These are phyloP conservation scores for Penicillium egyptiacum DNA, from an alignment of 495 filamentous ascomycete species.

Conservation along the genomic window DNA sequence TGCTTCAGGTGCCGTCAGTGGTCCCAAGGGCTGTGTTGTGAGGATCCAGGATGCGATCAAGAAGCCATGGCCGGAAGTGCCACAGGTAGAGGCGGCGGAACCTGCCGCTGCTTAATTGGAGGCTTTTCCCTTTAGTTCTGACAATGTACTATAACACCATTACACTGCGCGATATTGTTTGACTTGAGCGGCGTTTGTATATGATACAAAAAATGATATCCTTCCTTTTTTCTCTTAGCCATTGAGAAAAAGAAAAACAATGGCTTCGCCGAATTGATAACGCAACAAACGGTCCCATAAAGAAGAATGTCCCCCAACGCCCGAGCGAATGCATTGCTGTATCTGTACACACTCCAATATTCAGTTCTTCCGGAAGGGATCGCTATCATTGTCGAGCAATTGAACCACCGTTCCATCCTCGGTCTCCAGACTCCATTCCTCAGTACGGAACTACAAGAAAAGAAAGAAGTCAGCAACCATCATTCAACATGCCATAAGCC, in stretches of 20 bases:
- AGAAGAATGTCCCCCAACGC: conserved; percentile 27
- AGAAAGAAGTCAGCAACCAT: conserved; percentile 2
- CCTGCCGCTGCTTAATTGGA: conserved; percentile 32
- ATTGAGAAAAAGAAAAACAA: background rate
- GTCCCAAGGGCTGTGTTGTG: conserved; percentile 80
- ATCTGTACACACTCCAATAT: conserved; percentile 25
- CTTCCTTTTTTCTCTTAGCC: conserved; percentile 21
- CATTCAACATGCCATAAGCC: background rate
- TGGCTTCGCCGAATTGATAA: conserved; percentile 1
- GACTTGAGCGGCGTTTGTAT: conserved; percentile 48
- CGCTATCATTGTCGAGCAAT: conserved; percentile 59
- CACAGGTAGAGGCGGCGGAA: conserved; percentile 45
- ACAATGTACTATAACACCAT: conserved; percentile 47
- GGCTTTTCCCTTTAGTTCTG: conserved; percentile 13
- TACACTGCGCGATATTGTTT: conserved; percentile 39
- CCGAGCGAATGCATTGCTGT: conserved; percentile 28
- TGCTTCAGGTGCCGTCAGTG: conserved; percentile 66
- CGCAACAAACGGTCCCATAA: conserved; percentile 7
- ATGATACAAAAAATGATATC: conserved; percentile 52
- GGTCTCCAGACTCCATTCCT: conserved; percentile 72
- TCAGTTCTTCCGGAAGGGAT: conserved; percentile 56
- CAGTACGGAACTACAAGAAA: conserved; percentile 61
- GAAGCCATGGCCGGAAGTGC: conserved; percentile 73
- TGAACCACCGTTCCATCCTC: conserved; percentile 65
- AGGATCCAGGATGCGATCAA: conserved; percentile 89